Percentiles rank a stretch among this genome's conserved stretches.
These are phyloP conservation scores for Globisporangium ultimum DNA, from an alignment of 352 stramenopile species.

Conservation along the genomic window DNA sequence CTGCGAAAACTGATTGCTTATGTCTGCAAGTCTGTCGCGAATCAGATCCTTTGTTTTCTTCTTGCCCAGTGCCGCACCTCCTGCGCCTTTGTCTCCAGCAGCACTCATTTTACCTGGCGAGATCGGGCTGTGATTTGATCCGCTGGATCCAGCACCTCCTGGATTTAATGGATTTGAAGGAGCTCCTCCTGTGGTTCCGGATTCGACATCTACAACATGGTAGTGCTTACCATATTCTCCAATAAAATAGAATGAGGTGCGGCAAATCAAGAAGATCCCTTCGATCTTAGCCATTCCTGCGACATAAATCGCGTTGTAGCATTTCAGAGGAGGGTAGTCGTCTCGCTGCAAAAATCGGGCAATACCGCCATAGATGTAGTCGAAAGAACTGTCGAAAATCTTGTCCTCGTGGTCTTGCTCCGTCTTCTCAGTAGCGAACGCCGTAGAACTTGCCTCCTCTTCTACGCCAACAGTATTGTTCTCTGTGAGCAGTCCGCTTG, in stretches of 20 bases:
- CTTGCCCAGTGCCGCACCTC: slow-evolving; percentile 13
- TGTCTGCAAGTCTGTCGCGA: slow-evolving; percentile 45
- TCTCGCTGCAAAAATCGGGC: slow-evolving; percentile 60
- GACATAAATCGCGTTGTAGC: slow-evolving; percentile 59
- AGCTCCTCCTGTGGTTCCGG: slow-evolving; percentile 2
- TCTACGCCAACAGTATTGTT: slow-evolving; percentile 2
- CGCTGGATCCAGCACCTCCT: background rate
- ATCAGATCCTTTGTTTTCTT: slow-evolving; percentile 57
- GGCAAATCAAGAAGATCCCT: slow-evolving; percentile 56
- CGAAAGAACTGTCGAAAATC: slow-evolving; percentile 43
- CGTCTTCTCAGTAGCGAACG: slow-evolving; percentile 13
- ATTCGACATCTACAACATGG: slow-evolving; percentile 13
- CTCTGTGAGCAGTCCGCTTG: slow-evolving; percentile 1
- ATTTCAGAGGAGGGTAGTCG: slow-evolving; percentile 57
- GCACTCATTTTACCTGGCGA: slow-evolving; percentile 19
- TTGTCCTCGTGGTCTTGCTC: slow-evolving; percentile 16
- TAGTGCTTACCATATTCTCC: slow-evolving; percentile 55
- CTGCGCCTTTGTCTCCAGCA: slow-evolving; percentile 4
- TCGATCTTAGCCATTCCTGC: slow-evolving; percentile 51
- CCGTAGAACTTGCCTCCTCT: slow-evolving; percentile 1
- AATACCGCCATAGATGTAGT: slow-evolving; percentile 53
- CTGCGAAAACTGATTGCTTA: slow-evolving; percentile 38
- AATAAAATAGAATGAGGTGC: slow-evolving; percentile 62
- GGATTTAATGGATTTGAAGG: slow-evolving; percentile 12
- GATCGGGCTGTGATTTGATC: slow-evolving; percentile 10